A percentile compares a stretch with the other conserved stretches of the same genome.
Conservation (phyloP, 1,284 basidiomycete genomes). For the Trametes sp. region DNA sequence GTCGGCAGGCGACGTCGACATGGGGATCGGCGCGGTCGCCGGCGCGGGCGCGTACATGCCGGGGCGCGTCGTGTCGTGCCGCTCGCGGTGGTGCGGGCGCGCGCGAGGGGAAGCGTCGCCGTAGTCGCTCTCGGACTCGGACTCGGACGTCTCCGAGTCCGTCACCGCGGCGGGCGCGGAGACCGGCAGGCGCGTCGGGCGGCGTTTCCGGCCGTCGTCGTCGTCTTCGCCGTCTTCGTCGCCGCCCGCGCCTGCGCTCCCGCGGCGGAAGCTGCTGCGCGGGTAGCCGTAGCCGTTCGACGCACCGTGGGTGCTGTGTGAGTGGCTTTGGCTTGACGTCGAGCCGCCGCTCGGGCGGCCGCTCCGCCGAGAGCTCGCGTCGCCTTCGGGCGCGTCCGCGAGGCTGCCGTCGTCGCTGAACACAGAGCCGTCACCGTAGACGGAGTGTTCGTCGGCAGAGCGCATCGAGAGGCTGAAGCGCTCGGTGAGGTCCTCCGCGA, state of each 20-base stretch:
- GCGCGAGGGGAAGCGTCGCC: slow-evolving; percentile 37
- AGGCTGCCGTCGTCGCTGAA: slow-evolving; percentile 18
- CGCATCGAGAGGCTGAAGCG: slow-evolving; percentile 23
- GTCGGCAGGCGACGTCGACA: slow-evolving; percentile 40
- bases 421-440: slow-evolving; percentile 8
- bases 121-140: slow-evolving; percentile 54
- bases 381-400: slow-evolving; percentile 28
- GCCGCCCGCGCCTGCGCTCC: slow-evolving; percentile 18
- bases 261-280: slow-evolving; percentile 37
- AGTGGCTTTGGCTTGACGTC: slow-evolving; percentile 6
- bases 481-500: slow-evolving; percentile 31
- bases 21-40: slow-evolving; percentile 1
- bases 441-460: neutral
- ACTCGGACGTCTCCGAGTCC: slow-evolving; percentile 48
- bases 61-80: slow-evolving; percentile 29
- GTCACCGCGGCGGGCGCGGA: slow-evolving; percentile 43
- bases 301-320: slow-evolving; percentile 9
- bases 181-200: slow-evolving; percentile 32
- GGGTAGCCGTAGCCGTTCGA: slow-evolving; percentile 1
- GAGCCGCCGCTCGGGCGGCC: slow-evolving; percentile 34
- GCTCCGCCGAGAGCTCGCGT: slow-evolving; percentile 21
- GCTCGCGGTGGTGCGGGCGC: slow-evolving; percentile 5
- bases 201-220: slow-evolving; percentile 45
- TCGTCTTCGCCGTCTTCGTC: slow-evolving; percentile 42
- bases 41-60: slow-evolving; percentile 14